Base-by-base conservation (phyloP, 768 basidiomycete species). In the Arthromyces matolae region DNA sequence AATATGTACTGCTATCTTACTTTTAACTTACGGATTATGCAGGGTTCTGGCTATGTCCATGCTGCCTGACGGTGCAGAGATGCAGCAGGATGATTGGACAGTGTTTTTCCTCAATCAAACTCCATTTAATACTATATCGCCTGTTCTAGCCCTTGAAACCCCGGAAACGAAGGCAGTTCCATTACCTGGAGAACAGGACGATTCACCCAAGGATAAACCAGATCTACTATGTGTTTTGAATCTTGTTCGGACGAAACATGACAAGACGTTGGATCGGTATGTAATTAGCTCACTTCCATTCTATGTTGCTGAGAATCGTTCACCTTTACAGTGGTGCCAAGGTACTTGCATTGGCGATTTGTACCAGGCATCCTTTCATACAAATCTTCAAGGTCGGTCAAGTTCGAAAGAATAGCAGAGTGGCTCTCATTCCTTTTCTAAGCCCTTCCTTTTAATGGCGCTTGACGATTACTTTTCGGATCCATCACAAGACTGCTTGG, bases 91-190 rank as follows among this genome's bases (percentile, higher is more conserved):
- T 64, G 96, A 98, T 67, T 98, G 94, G 94, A 98, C 96, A 5
- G 84, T 97, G 35, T 99, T 99, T 77, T 96, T 95, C 66, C 79
- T 99, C 48, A 97, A 97, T 63, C 96, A 97, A 68, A 92, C 89
- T 0, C 76, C 84, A 0, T 89, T 86, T 69, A 93, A 93, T 61
- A 85, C 84, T 14, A 90, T 95, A 54, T 80, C 84, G 1, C 88
- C 92, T 5, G 79, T 93, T 13, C 75, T 94, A 33, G 82, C 88
- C 1, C 69, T 86, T 53, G 86, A 87, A 57, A 80, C 78, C 6
- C 73, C 73, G 9, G 73, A 75, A 56, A 59, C 64, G 13, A 69
- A 65, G 41, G 58, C 67, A 35, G 56, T 64, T 29, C 61, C 59
- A 12, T 53, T 72, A 18, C 71, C 72, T 9, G 71, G 67, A 8